phyloP scores from a whole-genome alignment of 441 rosid species.

The Populus trichocarpa region DNA sequence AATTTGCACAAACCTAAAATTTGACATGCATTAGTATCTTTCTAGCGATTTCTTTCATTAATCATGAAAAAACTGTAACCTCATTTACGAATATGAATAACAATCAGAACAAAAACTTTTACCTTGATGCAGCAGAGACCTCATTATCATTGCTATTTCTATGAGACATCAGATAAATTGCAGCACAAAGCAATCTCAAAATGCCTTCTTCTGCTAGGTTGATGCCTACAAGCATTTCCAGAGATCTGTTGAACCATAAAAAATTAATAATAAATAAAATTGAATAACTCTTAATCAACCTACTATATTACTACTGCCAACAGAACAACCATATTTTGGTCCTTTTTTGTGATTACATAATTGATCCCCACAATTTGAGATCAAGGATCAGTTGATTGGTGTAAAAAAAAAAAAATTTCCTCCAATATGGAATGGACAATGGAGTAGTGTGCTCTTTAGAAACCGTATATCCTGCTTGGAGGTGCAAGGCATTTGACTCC shows the following conservation, averaged over 20 bases:
- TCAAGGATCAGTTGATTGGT: not conserved
- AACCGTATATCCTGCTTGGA: not conserved
- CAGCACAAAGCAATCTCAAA: conserved; percentile 78
- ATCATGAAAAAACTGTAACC: not conserved
- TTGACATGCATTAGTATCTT: not conserved
- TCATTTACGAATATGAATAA: conserved; percentile 5
- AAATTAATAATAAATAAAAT: not conserved
- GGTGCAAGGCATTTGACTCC: not conserved
- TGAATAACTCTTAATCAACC: not conserved
- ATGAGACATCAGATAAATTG: conserved; percentile 67
- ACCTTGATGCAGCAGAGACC: conserved; percentile 89
- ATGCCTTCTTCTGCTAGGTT: conserved; percentile 92
- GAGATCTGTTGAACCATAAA: conserved; percentile 59
- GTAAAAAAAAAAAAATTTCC: not conserved
- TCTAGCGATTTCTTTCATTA: not conserved
- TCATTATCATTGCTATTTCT: conserved; percentile 71
- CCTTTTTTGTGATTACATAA: not conserved
- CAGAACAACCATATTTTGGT: not conserved
- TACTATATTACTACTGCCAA: not conserved
- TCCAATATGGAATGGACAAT: not conserved
- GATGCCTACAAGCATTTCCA: conserved; percentile 77
- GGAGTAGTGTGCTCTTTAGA: not conserved
- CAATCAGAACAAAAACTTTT: conserved; percentile 21
- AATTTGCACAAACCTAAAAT: not conserved
- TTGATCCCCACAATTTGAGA: not conserved